Percentiles rank a stretch among this genome's conserved stretches.
These are phyloP conservation scores for Yamadazyma nakazawae DNA, from an alignment of 805 yeast species.

Conservation along the genomic window DNA sequence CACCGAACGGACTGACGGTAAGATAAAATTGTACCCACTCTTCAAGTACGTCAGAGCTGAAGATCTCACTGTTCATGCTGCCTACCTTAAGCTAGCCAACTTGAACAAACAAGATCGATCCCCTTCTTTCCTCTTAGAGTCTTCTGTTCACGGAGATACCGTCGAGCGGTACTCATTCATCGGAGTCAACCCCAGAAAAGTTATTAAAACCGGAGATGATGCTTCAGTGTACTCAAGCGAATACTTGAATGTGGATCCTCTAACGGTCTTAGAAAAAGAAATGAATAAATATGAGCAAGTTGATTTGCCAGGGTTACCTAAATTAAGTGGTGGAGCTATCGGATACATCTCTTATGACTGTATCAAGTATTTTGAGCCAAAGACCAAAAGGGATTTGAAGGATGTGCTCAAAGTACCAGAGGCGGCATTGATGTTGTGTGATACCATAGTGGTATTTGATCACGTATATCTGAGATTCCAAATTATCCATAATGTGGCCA, in stretches of 20 bases:
- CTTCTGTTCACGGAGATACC: constrained; percentile 85
- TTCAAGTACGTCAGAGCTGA: constrained; percentile 72
- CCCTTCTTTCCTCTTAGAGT: constrained; percentile 81
- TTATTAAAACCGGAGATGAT: constrained; percentile 78
- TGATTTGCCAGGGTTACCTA: constrained; percentile 77
- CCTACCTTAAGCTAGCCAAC: constrained; percentile 77
- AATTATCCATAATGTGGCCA: constrained; percentile 73
- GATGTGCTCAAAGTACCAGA: constrained; percentile 88
- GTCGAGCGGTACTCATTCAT: constrained; percentile 89
- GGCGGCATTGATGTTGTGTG: constrained; percentile 86
- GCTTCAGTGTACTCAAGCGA: constrained; percentile 25
- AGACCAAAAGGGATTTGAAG: constrained; percentile 66
- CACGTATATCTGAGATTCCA: constrained; percentile 93
- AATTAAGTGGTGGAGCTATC: constrained; percentile 90
- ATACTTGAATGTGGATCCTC: constrained; percentile 69
- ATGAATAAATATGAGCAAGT: constrained; percentile 64
- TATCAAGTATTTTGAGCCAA: constrained; percentile 94
- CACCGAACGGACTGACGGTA: neutral
- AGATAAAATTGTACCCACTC: constrained; percentile 77
- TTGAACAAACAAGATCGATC: constrained; percentile 51
- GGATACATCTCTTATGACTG: constrained; percentile 97
- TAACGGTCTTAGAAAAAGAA: constrained; percentile 70
- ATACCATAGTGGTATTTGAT: constrained; percentile 86
- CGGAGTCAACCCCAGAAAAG: constrained; percentile 80
- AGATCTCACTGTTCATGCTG: constrained; percentile 83